Conservation (phyloP, 768 basidiomycete species). For the Auricularia auricula-judae region DNA sequence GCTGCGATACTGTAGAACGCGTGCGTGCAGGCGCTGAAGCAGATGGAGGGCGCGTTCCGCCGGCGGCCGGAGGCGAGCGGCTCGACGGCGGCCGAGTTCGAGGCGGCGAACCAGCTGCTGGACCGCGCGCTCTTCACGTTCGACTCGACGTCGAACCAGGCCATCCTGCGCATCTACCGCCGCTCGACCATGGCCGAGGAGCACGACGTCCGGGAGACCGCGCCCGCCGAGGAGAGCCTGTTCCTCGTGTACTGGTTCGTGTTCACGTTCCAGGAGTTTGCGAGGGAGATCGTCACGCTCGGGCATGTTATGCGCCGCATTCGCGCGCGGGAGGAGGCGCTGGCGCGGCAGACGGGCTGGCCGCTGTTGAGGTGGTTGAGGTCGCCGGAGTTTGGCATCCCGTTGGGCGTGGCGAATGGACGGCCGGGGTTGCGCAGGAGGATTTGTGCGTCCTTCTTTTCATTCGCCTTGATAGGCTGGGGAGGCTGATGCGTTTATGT, state of each 20-base stretch:
- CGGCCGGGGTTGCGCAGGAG: conserved; percentile 5
- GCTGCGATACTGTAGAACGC: conserved; percentile 31
- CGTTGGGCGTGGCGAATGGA: neutral
- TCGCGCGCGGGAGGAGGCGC: conserved; percentile 45
- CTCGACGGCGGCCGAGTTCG: conserved; percentile 39
- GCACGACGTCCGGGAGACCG: conserved; percentile 19
- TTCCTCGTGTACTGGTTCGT: conserved; percentile 96
- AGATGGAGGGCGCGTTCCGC: conserved; percentile 52
- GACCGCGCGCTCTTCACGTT: conserved; percentile 61
- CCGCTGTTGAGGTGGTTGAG: neutral
- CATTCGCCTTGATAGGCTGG: neutral
- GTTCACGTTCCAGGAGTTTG: conserved; percentile 92
- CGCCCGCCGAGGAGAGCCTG: conserved; percentile 62
- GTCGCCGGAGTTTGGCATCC: neutral
- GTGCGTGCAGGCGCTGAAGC: conserved; percentile 48
- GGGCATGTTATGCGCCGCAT: conserved; percentile 78
- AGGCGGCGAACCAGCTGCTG: conserved; percentile 51
- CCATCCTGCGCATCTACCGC: conserved; percentile 65
- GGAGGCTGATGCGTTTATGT: neutral
- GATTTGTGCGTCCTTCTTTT: conserved; percentile 8
- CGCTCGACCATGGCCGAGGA: conserved; percentile 28
- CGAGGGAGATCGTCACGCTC: conserved; percentile 68
- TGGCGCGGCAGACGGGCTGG: conserved; percentile 12
- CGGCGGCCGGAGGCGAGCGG: conserved; percentile 19
- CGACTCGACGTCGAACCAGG: conserved; percentile 76